Evolutionary conservation across 148 eudicot species (phyloP).

Genomic region (Diospyros lotus): DNA sequence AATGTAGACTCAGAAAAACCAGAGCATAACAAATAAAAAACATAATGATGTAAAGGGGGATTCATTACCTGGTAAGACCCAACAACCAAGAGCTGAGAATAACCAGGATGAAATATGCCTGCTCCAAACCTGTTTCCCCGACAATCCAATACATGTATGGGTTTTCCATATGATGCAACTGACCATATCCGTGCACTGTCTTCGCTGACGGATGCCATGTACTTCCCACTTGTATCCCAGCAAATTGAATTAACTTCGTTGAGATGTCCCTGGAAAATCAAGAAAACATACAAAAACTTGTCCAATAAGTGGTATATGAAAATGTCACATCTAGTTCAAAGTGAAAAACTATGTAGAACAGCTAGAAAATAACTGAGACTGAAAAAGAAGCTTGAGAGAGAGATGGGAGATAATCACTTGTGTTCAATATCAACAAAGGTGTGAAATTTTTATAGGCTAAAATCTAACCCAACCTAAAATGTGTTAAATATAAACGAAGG

Average conservation of each 20-base stretch:
- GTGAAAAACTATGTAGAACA: not conserved
- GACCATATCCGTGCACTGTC: slow-evolving; percentile 47
- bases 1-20: not conserved
- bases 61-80: slow-evolving; percentile 43
- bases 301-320: too few relatives aligned
- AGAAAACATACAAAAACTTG: not conserved
- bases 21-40: not conserved
- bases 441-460: too few relatives aligned
- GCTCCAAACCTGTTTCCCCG: slow-evolving; percentile 34
- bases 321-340: not conserved
- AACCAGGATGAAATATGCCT: slow-evolving; percentile 44
- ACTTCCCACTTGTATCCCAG: slow-evolving; percentile 47
- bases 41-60: not conserved
- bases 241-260: slow-evolving; percentile 35
- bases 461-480: too few relatives aligned
- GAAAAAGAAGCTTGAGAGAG: too few relatives aligned
- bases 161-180: slow-evolving; percentile 22
- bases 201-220: slow-evolving; percentile 42
- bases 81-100: slow-evolving; percentile 26
- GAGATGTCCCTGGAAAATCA: slow-evolving; percentile 24
- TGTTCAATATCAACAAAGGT: too few relatives aligned
- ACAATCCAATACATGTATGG: slow-evolving; percentile 31
- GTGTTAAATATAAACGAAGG: too few relatives aligned
- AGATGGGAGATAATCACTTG: too few relatives aligned
- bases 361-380: too few relatives aligned